Conservation (phyloP, 257 asterid species). For the Leptodermis oblonga region DNA sequence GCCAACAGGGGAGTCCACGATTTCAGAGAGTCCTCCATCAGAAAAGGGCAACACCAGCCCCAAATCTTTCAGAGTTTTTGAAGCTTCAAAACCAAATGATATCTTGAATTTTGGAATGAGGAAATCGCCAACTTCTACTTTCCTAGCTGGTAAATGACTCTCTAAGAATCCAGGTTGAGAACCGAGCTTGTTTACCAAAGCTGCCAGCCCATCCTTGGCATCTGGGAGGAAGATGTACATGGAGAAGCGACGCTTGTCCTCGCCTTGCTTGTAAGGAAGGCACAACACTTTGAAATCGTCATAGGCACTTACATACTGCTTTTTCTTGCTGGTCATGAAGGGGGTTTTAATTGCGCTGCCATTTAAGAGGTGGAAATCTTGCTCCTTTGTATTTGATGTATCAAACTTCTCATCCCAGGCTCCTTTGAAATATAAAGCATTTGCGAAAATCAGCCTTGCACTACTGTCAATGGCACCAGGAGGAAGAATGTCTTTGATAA, state of each 20-base stretch:
- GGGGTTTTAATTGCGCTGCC: conserved; percentile 30
- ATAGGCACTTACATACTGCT: conserved; percentile 20
- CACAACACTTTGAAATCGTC: conserved; percentile 34
- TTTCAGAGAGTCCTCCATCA: conserved; percentile 31
- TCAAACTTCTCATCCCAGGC: conserved; percentile 31
- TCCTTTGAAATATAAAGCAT: conserved; percentile 40
- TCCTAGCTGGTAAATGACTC: conserved; percentile 22
- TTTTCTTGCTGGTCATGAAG: conserved; percentile 32
- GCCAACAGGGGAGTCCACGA: conserved; percentile 29
- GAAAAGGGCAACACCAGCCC: conserved; percentile 34
- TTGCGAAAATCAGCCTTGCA: conserved; percentile 32
- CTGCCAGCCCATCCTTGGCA: conserved; percentile 33
- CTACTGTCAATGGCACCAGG: conserved; percentile 19
- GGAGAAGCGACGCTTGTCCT: conserved; percentile 33
- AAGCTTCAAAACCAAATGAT: conserved; percentile 38
- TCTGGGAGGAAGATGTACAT: conserved; percentile 41
- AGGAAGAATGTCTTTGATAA: conserved; percentile 37
- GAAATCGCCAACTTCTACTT: conserved; percentile 23
- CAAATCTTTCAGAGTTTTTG: conserved; percentile 26
- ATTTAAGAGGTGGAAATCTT: conserved; percentile 28
- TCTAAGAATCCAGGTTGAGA: conserved; percentile 32
- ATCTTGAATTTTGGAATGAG: conserved; percentile 39
- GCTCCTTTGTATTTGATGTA: conserved; percentile 25
- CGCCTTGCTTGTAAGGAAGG: conserved; percentile 32
- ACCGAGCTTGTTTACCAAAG: conserved; percentile 22